phyloP scores from a whole-genome alignment of 2,329 filamentous ascomycete species.

The Penicillium sp. region DNA sequence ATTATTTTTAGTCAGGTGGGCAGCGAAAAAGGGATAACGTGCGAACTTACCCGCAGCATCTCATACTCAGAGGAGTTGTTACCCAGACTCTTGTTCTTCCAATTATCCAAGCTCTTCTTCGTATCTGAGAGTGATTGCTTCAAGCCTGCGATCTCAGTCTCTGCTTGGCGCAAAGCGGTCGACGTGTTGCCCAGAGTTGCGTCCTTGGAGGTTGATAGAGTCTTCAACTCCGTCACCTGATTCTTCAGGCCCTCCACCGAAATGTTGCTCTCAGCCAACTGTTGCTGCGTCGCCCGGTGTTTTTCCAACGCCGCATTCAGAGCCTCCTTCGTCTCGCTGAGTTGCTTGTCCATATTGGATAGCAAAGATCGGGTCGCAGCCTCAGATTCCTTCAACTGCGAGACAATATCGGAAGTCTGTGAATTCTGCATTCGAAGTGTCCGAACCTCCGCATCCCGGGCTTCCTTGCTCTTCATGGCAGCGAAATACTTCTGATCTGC shows the following conservation, averaged over 20 bases:
- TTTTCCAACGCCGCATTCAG: constrained; percentile 71
- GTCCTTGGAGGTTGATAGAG: constrained; percentile 75
- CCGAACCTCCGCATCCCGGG: constrained; percentile 76
- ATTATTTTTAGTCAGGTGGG: constrained; percentile 16
- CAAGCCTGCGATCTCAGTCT: constrained; percentile 75
- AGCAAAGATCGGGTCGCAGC: constrained; percentile 72
- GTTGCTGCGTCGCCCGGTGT: constrained; percentile 72
- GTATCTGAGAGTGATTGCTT: constrained; percentile 75
- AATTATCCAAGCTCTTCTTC: constrained; percentile 79
- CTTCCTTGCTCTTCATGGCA: constrained; percentile 90
- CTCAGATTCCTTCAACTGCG: constrained; percentile 90
- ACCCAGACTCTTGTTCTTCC: constrained; percentile 79
- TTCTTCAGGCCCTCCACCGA: constrained; percentile 70
- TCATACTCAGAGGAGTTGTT: constrained; percentile 82
- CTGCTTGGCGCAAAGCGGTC: constrained; percentile 60
- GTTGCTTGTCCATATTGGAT: constrained; percentile 86
- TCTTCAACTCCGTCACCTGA: constrained; percentile 76
- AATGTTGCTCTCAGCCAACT: constrained; percentile 68
- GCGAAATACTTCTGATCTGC: constrained; percentile 98
- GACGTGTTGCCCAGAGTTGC: constrained; percentile 65
- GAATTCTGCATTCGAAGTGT: constrained; percentile 77
- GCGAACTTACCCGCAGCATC: constrained; percentile 74
- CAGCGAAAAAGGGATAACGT: background rate
- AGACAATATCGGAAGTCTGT: constrained; percentile 91
- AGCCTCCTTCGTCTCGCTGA: constrained; percentile 77